Conservation (phyloP, 2,329 filamentous ascomycete species). For the Fusarium sp. region DNA sequence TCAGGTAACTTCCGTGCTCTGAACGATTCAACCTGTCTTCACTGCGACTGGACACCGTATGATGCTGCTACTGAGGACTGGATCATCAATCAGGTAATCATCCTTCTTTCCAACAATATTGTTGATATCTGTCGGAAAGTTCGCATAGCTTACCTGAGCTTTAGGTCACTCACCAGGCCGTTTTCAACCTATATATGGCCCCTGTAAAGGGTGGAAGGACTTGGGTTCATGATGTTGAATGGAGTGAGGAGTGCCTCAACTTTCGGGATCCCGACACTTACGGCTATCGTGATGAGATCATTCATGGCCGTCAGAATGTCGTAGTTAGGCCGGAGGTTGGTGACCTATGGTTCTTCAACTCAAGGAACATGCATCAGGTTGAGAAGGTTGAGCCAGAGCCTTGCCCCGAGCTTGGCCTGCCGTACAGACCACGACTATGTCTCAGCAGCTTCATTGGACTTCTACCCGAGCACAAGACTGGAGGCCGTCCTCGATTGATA, state of each 20-base stretch:
- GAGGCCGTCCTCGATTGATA: background rate
- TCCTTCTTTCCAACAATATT: too few relatives aligned
- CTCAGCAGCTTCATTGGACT: background rate
- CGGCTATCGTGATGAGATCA: background rate
- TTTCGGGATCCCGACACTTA: background rate
- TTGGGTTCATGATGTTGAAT: background rate
- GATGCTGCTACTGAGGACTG: background rate
- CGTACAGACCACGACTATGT: background rate
- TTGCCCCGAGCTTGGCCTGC: background rate
- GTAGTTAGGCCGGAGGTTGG: background rate
- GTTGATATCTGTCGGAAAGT: accelerated
- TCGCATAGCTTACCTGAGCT: background rate
- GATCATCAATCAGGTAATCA: background rate
- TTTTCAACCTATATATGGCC: background rate
- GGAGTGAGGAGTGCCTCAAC: background rate
- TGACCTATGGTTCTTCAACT: background rate
- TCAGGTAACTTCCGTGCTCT: background rate
- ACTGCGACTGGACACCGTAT: background rate
- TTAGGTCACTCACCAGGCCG: background rate
- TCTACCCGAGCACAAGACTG: background rate
- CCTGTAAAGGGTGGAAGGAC: background rate
- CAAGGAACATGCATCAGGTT: background rate
- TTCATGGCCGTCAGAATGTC: background rate
- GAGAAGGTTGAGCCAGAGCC: background rate
- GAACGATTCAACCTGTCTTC: background rate